Base-by-base conservation (phyloP, 148 eudicot genomes). In the Fagopyrum tataricum region DNA sequence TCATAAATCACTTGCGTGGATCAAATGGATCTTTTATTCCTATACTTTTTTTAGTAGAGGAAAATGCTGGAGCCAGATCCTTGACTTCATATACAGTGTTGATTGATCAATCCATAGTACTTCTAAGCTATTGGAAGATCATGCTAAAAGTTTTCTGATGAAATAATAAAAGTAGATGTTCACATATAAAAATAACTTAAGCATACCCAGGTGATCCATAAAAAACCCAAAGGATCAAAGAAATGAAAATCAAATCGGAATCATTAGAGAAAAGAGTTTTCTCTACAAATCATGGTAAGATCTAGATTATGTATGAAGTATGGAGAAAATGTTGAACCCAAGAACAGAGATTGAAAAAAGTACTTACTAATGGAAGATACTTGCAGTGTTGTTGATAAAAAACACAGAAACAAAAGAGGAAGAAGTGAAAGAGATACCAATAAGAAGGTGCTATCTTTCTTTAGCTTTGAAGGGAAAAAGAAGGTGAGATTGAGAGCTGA, bases 311-410 rank as follows among this genome's bases (percentile, higher is more conserved):
- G 8, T 56, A 56, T 21, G 31, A 56, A 56, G 12, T 8, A 56
- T 18, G 31, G 62, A 56, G 62, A 39, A 11, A 59, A 59, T 15
- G 47, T 41, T 18, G 9, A 43, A 37, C 14, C 40, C 52, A 44
- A 10, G 17, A 70, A 20, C 43, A 43, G 72, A 70, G 20, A 7
- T 1, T 18, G 41, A 18, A 13, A 67, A 3, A 20, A 43, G 26
- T 44, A 42, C 48, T 70, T 23, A 70, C 48, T 15, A 70, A 20
- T 24, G 51, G 37, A 69, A n/a, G 39, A 68, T n/a, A 67, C 26
- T 20, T 56, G 31, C 24, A 56, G 13, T 56, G 12, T 8, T 20
- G 62, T 37, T 67, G 8, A 41, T 46, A 41, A 17, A 5, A 7
- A n/a, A 15, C 47, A 44, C 11, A 13, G 9, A 37, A 17, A 13